Evolutionary conservation across 495 filamentous ascomycete species (phyloP).

Genomic region (Hamigera avellanea): DNA sequence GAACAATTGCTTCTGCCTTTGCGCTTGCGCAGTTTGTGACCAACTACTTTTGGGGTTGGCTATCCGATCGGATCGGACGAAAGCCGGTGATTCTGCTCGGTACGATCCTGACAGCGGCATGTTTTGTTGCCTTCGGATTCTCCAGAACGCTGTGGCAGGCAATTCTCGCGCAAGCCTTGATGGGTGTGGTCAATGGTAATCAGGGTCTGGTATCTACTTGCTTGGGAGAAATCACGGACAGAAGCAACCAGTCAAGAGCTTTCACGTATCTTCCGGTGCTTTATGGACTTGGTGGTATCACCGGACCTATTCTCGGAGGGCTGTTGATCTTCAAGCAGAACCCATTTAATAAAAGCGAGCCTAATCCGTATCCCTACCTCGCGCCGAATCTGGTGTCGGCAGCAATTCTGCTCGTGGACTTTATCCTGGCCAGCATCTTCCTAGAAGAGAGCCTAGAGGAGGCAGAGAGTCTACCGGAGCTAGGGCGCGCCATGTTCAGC

Average conservation of each 20-base stretch:
- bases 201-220: conserved; percentile 80
- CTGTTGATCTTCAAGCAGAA: conserved; percentile 53
- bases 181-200: conserved; percentile 92
- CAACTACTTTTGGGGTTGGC: conserved; percentile 88
- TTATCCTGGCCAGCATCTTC: conserved; percentile 60
- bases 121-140: conserved; percentile 82
- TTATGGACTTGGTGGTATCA: conserved; percentile 87
- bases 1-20: conserved; percentile 78
- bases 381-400: conserved; percentile 72
- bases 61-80: conserved; percentile 80
- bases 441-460: conserved; percentile 84
- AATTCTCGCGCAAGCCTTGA: conserved; percentile 70
- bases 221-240: conserved; percentile 88
- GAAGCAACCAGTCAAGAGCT: conserved; percentile 81
- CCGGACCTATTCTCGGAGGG: conserved; percentile 83
- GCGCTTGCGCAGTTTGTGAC: conserved; percentile 85
- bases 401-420: conserved; percentile 55
- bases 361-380: conserved; percentile 68
- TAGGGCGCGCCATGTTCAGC: conserved; percentile 48
- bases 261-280: conserved; percentile 90
- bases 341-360: conserved; percentile 37
- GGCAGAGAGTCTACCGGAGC: conserved; percentile 48
- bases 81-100: conserved; percentile 89
- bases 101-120: conserved; percentile 65
- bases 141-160: conserved; percentile 74